Evolutionary conservation across 2,329 filamentous ascomycete species (phyloP).

Genomic region (Penicillium sclerotiorum): DNA sequence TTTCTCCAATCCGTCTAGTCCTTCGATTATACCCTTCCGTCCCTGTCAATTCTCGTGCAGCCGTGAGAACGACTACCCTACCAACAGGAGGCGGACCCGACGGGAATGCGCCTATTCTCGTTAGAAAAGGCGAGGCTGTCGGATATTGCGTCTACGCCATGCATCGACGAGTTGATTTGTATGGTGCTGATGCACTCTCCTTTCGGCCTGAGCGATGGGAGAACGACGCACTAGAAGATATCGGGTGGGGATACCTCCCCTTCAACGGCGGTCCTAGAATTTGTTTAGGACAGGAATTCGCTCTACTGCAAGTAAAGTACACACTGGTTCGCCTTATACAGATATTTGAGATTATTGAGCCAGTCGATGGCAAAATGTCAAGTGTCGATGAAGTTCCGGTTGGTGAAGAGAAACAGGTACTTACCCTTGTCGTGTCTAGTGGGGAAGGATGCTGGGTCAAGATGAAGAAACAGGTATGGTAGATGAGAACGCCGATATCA

Average conservation of each 20-base stretch:
- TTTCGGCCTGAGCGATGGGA: slow-evolving; percentile 35
- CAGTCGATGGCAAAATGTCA: not conserved
- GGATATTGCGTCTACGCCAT: slow-evolving; percentile 34
- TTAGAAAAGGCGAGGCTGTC: slow-evolving; percentile 30
- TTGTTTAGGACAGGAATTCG: slow-evolving; percentile 30
- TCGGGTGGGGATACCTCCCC: slow-evolving; percentile 33
- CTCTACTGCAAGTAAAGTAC: slow-evolving; percentile 25
- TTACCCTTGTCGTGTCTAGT: not conserved
- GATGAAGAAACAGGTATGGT: not conserved
- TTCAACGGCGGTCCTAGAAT: slow-evolving; percentile 34
- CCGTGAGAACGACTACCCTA: slow-evolving; percentile 38
- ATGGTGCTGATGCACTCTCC: slow-evolving; percentile 21
- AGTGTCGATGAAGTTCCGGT: not conserved
- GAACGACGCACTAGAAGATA: slow-evolving; percentile 16
- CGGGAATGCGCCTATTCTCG: slow-evolving; percentile 30
- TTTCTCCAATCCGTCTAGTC: slow-evolving; percentile 10
- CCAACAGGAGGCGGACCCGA: slow-evolving; percentile 61
- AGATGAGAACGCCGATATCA: too few species aligned
- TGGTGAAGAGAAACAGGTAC: not conserved
- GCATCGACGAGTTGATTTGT: slow-evolving; percentile 46
- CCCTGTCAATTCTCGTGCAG: slow-evolving; percentile 34
- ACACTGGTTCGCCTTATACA: slow-evolving; percentile 8
- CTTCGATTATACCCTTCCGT: slow-evolving; percentile 44
- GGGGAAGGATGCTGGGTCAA: not conserved
- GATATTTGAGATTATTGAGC: not conserved